A percentile compares a stretch with the other conserved stretches of the same genome.
Evolutionary conservation across 306 rosid species (phyloP).

Genomic region (Datisca glomerata): DNA sequence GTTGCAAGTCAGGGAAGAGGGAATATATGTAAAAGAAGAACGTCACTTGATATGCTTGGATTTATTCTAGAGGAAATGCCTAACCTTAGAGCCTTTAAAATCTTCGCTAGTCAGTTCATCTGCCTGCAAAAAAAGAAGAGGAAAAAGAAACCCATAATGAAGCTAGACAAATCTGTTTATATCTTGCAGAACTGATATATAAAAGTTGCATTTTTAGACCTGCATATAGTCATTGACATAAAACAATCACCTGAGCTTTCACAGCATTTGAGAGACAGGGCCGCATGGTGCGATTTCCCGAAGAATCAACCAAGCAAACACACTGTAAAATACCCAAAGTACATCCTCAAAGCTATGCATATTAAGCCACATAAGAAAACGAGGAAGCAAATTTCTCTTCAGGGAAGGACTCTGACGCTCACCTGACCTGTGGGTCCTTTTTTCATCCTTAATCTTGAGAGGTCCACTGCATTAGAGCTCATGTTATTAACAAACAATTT

Average conservation of each 20-base stretch:
- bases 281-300: slow-evolving; percentile 90
- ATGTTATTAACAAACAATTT: slow-evolving; percentile 62
- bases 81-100: slow-evolving; percentile 86
- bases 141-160: not conserved
- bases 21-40: not conserved
- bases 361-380: not conserved
- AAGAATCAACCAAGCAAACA: slow-evolving; percentile 85
- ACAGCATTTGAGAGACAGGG: slow-evolving; percentile 88
- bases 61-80: slow-evolving; percentile 7
- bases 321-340: slow-evolving; percentile 39
- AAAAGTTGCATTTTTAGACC: not conserved
- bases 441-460: slow-evolving; percentile 63
- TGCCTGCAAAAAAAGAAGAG: slow-evolving; percentile 33
- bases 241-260: slow-evolving; percentile 58
- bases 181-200: too few relatives aligned
- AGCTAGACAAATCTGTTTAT: too few relatives aligned
- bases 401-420: slow-evolving; percentile 8
- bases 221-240: not conserved
- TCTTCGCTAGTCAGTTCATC: slow-evolving; percentile 62
- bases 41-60: slow-evolving; percentile 5
- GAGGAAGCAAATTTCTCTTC: slow-evolving; percentile 3
- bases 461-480: slow-evolving; percentile 53
- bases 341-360: slow-evolving; percentile 8
- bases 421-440: slow-evolving; percentile 89
- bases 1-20: not conserved